Evolutionary conservation across 257 asterid species (phyloP).

Genomic region (Rehmannia glutinosa): DNA sequence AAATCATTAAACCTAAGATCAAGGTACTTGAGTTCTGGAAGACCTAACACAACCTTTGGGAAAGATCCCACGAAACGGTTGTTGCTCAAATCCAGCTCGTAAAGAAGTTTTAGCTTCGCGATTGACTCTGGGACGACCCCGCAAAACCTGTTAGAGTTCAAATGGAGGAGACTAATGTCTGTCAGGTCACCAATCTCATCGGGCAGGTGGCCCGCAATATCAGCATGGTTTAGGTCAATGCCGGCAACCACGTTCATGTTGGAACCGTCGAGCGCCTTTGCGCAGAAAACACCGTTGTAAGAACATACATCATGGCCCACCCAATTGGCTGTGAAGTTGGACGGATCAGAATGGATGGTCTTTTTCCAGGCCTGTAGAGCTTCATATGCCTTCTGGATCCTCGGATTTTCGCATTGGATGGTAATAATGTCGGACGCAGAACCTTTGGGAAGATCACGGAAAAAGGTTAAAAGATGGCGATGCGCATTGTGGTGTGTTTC

Average conservation of each 20-base stretch:
- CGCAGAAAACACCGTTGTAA: conserved; percentile 69
- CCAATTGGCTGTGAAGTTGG: conserved; percentile 63
- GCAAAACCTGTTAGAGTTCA: conserved; percentile 82
- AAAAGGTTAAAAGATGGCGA: conserved; percentile 23
- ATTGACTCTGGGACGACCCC: conserved; percentile 68
- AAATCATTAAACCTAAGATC: conserved; percentile 85
- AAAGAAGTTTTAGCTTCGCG: conserved; percentile 29
- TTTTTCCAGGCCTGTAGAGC: conserved; percentile 80
- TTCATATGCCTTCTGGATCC: conserved; percentile 53
- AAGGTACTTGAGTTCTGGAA: conserved; percentile 56
- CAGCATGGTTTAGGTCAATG: conserved; percentile 71
- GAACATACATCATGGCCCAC: conserved; percentile 63
- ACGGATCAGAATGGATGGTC: conserved; percentile 78
- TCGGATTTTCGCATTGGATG: conserved; percentile 23
- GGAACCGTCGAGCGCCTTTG: conserved; percentile 50
- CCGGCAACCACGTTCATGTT: conserved; percentile 70
- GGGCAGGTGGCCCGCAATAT: conserved; percentile 86
- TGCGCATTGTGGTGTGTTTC: conserved; percentile 26
- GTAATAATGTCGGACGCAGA: not conserved
- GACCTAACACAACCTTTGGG: conserved; percentile 49
- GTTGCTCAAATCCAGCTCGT: conserved; percentile 86
- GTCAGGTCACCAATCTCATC: conserved; percentile 59
- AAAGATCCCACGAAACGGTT: conserved; percentile 83
- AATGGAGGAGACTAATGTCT: conserved; percentile 67
- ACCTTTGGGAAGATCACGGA: conserved; percentile 14